Conservation (phyloP, 106 monocot species). For the Cymbidium sinense region DNA sequence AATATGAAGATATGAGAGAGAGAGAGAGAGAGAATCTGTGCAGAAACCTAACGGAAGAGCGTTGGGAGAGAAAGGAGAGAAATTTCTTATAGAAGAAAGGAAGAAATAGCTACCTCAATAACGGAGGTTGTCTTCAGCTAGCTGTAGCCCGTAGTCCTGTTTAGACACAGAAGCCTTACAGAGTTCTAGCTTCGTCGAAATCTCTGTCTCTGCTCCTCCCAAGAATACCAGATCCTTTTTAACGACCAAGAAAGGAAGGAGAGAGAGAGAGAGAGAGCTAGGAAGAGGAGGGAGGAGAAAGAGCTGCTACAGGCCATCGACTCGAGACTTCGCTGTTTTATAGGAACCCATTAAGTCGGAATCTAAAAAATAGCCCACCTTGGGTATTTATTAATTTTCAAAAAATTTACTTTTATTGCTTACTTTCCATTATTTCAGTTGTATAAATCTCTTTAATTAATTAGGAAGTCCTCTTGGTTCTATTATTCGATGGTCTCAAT, state of each 20-base stretch:
- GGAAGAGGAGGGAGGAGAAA: neutral
- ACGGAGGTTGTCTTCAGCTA: neutral
- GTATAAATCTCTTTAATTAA: too few relatives aligned
- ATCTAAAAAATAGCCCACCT: neutral
- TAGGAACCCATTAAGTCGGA: neutral
- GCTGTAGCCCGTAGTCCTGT: neutral
- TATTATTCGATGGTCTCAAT: too few relatives aligned
- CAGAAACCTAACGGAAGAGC: neutral
- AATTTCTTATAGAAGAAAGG: neutral
- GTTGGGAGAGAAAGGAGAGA: neutral
- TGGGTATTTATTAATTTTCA: too few relatives aligned
- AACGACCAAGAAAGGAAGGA: neutral
- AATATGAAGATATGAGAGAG: neutral
- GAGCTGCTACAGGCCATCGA: neutral
- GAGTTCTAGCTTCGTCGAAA: neutral
- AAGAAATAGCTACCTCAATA: neutral
- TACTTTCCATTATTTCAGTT: too few relatives aligned
- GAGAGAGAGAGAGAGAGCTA: neutral
- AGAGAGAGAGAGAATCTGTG: neutral
- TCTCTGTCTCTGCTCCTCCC: neutral
- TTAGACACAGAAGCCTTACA: neutral
- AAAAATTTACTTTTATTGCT: too few relatives aligned
- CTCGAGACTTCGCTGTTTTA: neutral
- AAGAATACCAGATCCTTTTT: neutral
- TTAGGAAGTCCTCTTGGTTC: too few relatives aligned